phyloP scores from a whole-genome alignment of 192 early-diverging fungal genomes.

The Polychytrium aggregatum region DNA sequence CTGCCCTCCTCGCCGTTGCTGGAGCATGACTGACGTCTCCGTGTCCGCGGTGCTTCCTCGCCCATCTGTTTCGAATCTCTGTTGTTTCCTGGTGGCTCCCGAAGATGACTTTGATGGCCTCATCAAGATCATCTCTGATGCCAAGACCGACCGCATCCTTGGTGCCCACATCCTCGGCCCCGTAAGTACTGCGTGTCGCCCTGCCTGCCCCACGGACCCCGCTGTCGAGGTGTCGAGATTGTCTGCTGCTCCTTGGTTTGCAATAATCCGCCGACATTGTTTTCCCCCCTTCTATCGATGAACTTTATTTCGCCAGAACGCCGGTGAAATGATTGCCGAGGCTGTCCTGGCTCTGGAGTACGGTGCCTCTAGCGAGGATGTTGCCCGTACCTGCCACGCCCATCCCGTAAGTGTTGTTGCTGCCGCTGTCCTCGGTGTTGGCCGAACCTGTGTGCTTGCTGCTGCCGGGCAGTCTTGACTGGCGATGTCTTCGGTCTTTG shows the following conservation, averaged over 20 bases:
- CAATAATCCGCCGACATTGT: too few species aligned
- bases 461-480: too few species aligned
- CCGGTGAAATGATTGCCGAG: conserved; percentile 99
- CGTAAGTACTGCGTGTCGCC: conserved; percentile 10
- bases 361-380: conserved; percentile 93
- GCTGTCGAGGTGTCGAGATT: too few species aligned
- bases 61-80: too few species aligned
- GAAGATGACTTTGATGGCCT: conserved; percentile 75
- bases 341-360: conserved; percentile 96
- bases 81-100: not conserved
- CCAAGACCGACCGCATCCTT: conserved; percentile 88
- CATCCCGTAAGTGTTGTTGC: conserved; percentile 51
- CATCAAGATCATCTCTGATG: conserved; percentile 94
- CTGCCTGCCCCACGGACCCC: too few species aligned
- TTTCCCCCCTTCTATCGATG: too few species aligned
- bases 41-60: too few species aligned
- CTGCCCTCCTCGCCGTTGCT: too few species aligned
- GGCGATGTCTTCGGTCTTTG: not conserved
- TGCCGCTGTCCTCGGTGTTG: not conserved
- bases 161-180: conserved; percentile 98
- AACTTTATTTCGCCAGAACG: conserved; percentile 62
- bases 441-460: conserved; percentile 1
- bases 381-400: conserved; percentile 94
- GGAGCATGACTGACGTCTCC: too few species aligned
- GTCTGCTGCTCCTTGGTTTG: not conserved